These are phyloP conservation scores for Calycina marina DNA, from an alignment of 2,329 filamentous ascomycete species.

Conservation along the genomic window DNA sequence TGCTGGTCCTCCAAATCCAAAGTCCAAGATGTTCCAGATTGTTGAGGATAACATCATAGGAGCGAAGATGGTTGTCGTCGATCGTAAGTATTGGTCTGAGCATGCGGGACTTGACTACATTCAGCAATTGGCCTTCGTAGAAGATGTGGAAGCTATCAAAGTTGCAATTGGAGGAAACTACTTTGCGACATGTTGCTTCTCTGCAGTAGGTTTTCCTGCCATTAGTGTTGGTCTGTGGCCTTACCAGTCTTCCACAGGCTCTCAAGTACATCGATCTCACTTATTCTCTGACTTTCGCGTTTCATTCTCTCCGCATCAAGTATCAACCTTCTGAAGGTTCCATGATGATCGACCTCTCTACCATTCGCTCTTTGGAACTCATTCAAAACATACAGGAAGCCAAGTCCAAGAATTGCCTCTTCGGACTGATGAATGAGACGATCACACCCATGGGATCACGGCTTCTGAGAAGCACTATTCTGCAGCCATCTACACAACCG, in stretches of 20 bases:
- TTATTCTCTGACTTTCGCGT: slow-evolving; percentile 51
- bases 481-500: slow-evolving; percentile 69
- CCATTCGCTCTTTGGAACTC: slow-evolving; percentile 74
- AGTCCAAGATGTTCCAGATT: slow-evolving; percentile 60
- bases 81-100: slow-evolving; percentile 77
- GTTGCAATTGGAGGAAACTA: slow-evolving; percentile 70
- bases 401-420: slow-evolving; percentile 70
- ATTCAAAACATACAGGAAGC: slow-evolving; percentile 71
- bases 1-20: slow-evolving; percentile 46
- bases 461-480: slow-evolving; percentile 68
- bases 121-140: slow-evolving; percentile 60
- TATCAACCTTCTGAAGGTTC: slow-evolving; percentile 82
- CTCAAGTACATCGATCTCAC: slow-evolving; percentile 68
- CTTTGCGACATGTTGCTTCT: slow-evolving; percentile 72
- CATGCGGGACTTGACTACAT: slow-evolving; percentile 63
- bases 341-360: slow-evolving; percentile 91
- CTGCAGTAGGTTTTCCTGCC: slow-evolving; percentile 46
- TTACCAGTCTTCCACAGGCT: slow-evolving; percentile 33
- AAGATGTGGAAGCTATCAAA: slow-evolving; percentile 70
- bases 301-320: slow-evolving; percentile 71
- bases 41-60: slow-evolving; percentile 57
- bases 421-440: slow-evolving; percentile 74
- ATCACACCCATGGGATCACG: slow-evolving; percentile 78
- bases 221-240: slow-evolving; percentile 1
- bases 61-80: slow-evolving; percentile 46